A percentile compares a stretch with the other conserved stretches of the same genome.
phyloP scores from a whole-genome alignment of 1,284 basidiomycete genomes.

The Phellinidium pouzarii region DNA sequence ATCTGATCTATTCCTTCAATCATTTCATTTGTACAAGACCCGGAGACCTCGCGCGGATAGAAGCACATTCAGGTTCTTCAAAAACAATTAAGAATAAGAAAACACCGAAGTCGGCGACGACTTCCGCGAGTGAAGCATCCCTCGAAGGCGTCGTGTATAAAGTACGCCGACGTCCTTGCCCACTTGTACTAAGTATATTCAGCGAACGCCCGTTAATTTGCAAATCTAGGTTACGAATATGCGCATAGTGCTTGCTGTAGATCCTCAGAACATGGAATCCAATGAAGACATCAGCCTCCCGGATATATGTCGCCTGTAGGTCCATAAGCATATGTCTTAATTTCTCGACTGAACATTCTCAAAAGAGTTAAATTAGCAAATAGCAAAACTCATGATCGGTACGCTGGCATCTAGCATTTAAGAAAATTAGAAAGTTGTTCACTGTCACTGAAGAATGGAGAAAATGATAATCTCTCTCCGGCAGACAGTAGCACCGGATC shows the following conservation, averaged over 20 bases:
- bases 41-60: slow-evolving; percentile 80
- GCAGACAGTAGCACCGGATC: neutral
- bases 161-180: slow-evolving; percentile 32
- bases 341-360: neutral
- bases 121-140: neutral
- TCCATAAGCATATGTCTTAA: neutral
- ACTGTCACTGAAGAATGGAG: slow-evolving; percentile 60
- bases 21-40: slow-evolving; percentile 20
- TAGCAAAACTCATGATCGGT: slow-evolving; percentile 88
- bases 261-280: slow-evolving; percentile 42
- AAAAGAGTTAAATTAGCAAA: slow-evolving; percentile 81
- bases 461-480: slow-evolving; percentile 62
- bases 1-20: neutral
- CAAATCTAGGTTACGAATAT: slow-evolving; percentile 62
- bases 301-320: slow-evolving; percentile 66
- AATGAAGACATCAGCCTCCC: slow-evolving; percentile 73
- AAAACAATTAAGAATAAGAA: slow-evolving; percentile 39
- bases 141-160: slow-evolving; percentile 80
- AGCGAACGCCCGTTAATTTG: neutral
- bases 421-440: neutral
- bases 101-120: slow-evolving; percentile 27
- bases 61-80: slow-evolving; percentile 48
- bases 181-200: neutral
- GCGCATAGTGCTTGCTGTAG: slow-evolving; percentile 70
- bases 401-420: slow-evolving; percentile 10